A percentile compares a stretch with the other conserved stretches of the same genome.
Conservation (phyloP, 73 alveolate species). For the Paraurostyla sp. region DNA sequence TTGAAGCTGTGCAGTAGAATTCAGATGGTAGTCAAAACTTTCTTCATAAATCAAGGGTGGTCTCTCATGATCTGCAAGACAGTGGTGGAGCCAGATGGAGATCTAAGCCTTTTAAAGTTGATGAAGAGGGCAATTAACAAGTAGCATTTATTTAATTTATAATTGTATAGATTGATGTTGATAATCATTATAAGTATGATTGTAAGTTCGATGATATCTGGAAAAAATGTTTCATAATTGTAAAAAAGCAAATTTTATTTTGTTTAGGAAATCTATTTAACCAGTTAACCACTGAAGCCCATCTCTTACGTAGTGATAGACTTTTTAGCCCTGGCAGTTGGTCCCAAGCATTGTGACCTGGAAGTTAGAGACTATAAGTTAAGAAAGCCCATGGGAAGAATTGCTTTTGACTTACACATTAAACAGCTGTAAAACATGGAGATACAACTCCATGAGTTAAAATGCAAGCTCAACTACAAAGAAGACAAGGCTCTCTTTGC, state of each 20-base stretch:
- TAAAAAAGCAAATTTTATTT: neutral
- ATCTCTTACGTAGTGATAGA: slow-evolving; percentile 43
- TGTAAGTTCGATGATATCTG: slow-evolving; percentile 9
- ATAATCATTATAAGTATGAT: slow-evolving; percentile 22
- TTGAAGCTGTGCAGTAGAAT: neutral
- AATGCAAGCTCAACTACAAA: slow-evolving; percentile 7
- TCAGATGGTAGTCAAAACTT: neutral
- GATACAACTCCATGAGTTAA: neutral
- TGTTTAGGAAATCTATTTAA: neutral
- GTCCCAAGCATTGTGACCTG: slow-evolving; percentile 56
- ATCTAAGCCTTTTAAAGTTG: neutral
- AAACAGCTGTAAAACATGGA: slow-evolving; percentile 7
- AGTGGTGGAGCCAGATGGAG: neutral
- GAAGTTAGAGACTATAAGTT: slow-evolving; percentile 33
- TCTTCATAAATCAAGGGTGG: neutral
- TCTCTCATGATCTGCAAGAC: neutral
- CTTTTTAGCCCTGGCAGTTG: slow-evolving; percentile 61
- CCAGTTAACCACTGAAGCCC: slow-evolving; percentile 28
- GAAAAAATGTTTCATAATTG: slow-evolving; percentile 31
- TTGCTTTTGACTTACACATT: slow-evolving; percentile 19
- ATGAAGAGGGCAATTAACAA: neutral
- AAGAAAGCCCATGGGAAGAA: slow-evolving; percentile 2
- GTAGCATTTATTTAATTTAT: neutral
- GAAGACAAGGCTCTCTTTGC: slow-evolving; percentile 52
- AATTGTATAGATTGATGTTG: neutral